Base-by-base conservation (phyloP, 306 rosid genomes). In the Trifolium repens region DNA sequence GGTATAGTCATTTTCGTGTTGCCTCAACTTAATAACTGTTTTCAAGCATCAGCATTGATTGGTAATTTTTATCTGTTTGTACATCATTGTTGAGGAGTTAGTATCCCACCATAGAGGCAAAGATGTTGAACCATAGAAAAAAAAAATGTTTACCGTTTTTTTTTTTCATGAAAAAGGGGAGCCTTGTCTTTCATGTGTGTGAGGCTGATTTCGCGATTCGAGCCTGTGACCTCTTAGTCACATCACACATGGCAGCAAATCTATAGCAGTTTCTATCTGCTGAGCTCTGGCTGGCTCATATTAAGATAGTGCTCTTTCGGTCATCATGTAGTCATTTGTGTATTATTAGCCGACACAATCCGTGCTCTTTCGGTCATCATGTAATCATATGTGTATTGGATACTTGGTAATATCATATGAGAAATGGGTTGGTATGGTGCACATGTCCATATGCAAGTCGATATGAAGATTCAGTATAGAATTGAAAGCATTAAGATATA, bases 71-170 rank as follows among this genome's bases (percentile, higher is more conserved):
- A 27, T 78, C 40, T 79, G 17, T 63, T 58, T 73, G 42, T 49
- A 54, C 57, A 54, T 9, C 27, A 26, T 58, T 75, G 76, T 27
- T 24, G 67, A 84, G 79, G 37, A 80, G 79, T 27, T 42, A 65
- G 61, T 69, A 62, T 12, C 16, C n/a, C 43, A 19, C 69, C 55
- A 46, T 37, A 57, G 44, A 40, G 54, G 42, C 47, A 69, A n/a
- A n/a, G 37, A 34, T 76, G 64, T 63, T 67, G 19, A 55, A 76
- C 13, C 44, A 40, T 40, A 39, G 15, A 59, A 69, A 63, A n/a
- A n/a, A n/a, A 22, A 44, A 60, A 50, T 52, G 34, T 47, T 34
- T 27, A 26, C 39, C 39, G 5, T 13, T 11, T 46, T 1, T 72
- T 62, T 76, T 34, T 40, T 15, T 8, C 53, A 32, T 11, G 19